phyloP scores from a whole-genome alignment of 225 moss, liverwort and hornwort species.

The Marchantia paleacea region DNA sequence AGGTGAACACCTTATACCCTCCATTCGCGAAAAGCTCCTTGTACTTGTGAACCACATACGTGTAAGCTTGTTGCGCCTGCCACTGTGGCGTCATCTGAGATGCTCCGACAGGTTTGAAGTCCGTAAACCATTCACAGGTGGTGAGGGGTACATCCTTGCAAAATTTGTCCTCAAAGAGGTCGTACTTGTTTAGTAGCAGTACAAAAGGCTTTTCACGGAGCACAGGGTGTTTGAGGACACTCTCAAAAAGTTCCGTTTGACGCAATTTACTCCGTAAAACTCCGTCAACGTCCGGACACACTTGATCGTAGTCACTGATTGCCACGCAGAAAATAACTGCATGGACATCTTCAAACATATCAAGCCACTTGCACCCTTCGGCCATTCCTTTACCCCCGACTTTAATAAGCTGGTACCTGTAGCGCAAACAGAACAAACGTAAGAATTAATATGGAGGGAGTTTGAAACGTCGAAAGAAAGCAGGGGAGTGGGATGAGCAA shows the following conservation, averaged over 20 bases:
- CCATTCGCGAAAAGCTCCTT: constrained; percentile 69
- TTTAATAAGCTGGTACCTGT: constrained; percentile 95
- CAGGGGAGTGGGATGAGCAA: too few relatives aligned
- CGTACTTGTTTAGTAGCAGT: constrained; percentile 82
- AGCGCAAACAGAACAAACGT: background rate
- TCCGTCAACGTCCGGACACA: constrained; percentile 55
- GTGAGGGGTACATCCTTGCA: constrained; percentile 77
- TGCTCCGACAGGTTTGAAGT: constrained; percentile 86
- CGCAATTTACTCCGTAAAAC: constrained; percentile 60
- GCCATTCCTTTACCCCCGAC: constrained; percentile 90
- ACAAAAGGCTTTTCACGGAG: constrained; percentile 85
- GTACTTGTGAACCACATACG: constrained; percentile 86
- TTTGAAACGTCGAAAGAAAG: too few relatives aligned
- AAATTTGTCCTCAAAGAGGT: constrained; percentile 86
- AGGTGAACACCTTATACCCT: constrained; percentile 81
- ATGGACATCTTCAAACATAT: constrained; percentile 96
- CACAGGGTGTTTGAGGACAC: constrained; percentile 73
- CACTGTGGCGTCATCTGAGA: constrained; percentile 78
- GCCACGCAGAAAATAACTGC: constrained; percentile 92
- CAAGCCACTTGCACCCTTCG: constrained; percentile 92
- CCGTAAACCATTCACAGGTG: constrained; percentile 86
- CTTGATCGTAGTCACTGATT: constrained; percentile 75
- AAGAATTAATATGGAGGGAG: background rate
- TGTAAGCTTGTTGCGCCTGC: constrained; percentile 92
- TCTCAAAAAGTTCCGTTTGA: constrained; percentile 92